Base-by-base conservation (phyloP, 1,284 basidiomycete genomes). In the Boletellus deceptivus region DNA sequence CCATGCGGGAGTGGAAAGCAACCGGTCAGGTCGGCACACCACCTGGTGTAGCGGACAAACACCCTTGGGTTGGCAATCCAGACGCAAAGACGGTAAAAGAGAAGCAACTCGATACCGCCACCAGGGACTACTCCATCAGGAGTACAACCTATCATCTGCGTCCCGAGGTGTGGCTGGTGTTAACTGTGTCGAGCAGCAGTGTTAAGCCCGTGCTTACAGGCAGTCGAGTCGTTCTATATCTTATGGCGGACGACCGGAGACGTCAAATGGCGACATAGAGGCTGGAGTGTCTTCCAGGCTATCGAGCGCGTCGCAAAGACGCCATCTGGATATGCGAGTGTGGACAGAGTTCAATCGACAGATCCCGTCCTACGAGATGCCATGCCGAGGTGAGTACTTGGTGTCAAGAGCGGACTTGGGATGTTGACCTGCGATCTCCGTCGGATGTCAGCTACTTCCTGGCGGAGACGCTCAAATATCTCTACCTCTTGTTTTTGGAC, bases 241-340 rank as follows among this genome's bases (percentile, higher is more conserved):
- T 65, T 90, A 53, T 91, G 84, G 83, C 75, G 82, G 39, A 80
- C 79, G 16, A 90, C 88, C 3, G 79, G 83, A 0, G 80, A 91
- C 51, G 63, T 68, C 16, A 76, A 75, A 43, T 91, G 89, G 89
- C 72, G 89, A 39, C 80, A 91, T 53, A 78, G 84, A 50, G 90
- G 89, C 2, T 92, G 88, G 88, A 71, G 65, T 43, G 80, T 92
- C 29, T 92, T 90, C 63, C 70, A 82, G 59, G 79, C 86, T 1
- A 82, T 93, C 45, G 78, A 89, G 64, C 75, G 72, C 54, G 70
- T 79, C 55, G 65, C 83, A 37, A 74, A 75, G 65, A 79, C 77
- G n/a, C 59, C 68, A 18, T 72, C 69, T 44, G 83, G 86, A 45
- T 84, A 89, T 61, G 75, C 86, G 22, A 79, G 75, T 51, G 62